Base-by-base conservation (phyloP, 192 early-diverging fungal species). In the Coemansia sp. region DNA sequence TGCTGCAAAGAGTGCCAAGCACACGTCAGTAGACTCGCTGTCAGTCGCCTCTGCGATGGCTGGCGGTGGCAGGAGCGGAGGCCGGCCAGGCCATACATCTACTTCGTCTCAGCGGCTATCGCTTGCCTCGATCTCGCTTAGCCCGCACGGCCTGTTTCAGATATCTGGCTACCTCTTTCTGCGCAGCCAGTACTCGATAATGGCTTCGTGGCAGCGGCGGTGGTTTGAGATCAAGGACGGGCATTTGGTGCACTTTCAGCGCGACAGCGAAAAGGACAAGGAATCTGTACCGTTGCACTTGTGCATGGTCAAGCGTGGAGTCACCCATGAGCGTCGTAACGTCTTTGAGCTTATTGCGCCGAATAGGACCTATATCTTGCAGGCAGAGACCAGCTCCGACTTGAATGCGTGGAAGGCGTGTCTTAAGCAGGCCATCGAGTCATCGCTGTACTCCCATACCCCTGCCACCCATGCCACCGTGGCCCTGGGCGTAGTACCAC, bases 331-430 rank as follows among this genome's bases (percentile, higher is more conserved):
- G 64, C 83, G 90, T 17, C 83, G 90, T 24, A 88, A 87, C 55
- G 84, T 86, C 33, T 93, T 93, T 81, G 89, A 91, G 43, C 76
- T 93, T n/a, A 88, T 93, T 46, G 88, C 90, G 0, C 90, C 92
- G 7, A 87, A 84, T 66, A 84, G 90, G 27, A 81, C 87, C 8
- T 85, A 87, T 57, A 73, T 87, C 3, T 57, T 94, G 54, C 92
- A 94, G 61, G 90, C 92, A 2, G 90, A 92, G 62, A 88, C 78
- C 46, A 69, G 82, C 48, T 63, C 78, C 21, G 87, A 90, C 19
- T 80, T 92, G 76, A 68, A 76, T 29, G 90, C 89, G 36, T 94
- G 92, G 92, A 84, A 91, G n/a, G 71, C 83, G 6, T 84, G 85
- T 14, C 38, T 81, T 18, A 59, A 57, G 21, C 78, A 81, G 56